Conservation (phyloP, 108 stramenopile species). For the Epipyxis sp. region DNA sequence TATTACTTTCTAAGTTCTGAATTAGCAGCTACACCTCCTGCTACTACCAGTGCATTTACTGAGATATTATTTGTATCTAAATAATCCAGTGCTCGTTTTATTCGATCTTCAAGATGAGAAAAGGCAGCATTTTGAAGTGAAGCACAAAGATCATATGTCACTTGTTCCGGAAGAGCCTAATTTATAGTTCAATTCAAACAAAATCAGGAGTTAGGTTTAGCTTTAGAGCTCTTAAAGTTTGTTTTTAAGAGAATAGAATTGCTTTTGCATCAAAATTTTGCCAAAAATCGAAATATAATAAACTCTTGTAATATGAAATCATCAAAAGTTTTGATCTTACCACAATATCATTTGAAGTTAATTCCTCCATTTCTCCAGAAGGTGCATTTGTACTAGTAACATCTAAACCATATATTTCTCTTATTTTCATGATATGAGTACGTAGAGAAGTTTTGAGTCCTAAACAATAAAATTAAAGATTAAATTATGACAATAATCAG, state of each 20-base stretch:
- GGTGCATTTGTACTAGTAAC: slow-evolving; percentile 41
- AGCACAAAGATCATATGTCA: not conserved
- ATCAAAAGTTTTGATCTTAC: not conserved
- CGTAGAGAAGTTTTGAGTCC: slow-evolving; percentile 86
- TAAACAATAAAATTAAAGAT: too few species aligned
- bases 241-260: too few species aligned
- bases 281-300: not conserved
- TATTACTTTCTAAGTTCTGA: slow-evolving; percentile 72
- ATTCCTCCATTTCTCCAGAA: not conserved
- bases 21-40: slow-evolving; percentile 96
- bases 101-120: slow-evolving; percentile 78
- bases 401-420: not conserved
- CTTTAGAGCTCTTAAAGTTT: too few species aligned
- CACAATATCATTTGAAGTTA: not conserved
- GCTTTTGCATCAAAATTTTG: too few species aligned
- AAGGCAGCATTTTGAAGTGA: slow-evolving; percentile 75
- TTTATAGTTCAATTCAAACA: too few species aligned
- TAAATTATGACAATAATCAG: too few species aligned
- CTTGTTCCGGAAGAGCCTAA: slow-evolving; percentile 26
- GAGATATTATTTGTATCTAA: not conserved
- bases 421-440: slow-evolving; percentile 51
- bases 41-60: slow-evolving; percentile 68
- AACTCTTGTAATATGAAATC: not conserved
- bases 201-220: too few species aligned
- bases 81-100: slow-evolving; percentile 36